Conservation (phyloP, 306 rosid genomes). For the Quercus mongolica region DNA sequence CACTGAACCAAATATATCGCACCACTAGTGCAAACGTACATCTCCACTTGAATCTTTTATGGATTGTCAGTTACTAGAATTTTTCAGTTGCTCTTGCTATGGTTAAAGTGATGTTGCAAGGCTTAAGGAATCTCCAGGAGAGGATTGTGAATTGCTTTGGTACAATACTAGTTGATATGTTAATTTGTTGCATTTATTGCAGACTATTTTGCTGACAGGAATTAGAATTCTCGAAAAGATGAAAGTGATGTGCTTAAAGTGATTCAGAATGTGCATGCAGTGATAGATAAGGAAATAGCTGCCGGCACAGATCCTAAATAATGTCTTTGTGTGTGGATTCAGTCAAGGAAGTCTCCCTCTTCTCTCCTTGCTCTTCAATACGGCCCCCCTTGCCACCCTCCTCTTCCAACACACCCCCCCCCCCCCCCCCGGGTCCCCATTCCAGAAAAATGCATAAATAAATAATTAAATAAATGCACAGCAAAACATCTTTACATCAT, state of each 20-base stretch:
- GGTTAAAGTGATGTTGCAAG: background rate
- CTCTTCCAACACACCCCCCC: background rate
- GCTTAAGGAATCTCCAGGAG: background rate
- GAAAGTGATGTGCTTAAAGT: constrained; percentile 70
- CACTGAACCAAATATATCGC: too few relatives aligned
- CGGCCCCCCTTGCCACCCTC: too few relatives aligned
- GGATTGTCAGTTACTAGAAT: background rate
- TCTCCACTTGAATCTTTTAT: background rate
- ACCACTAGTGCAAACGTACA: too few relatives aligned
- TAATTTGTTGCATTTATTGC: constrained; percentile 10
- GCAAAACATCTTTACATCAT: background rate
- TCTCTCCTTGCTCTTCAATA: too few relatives aligned
- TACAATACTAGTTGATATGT: constrained; percentile 12
- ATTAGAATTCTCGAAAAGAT: constrained; percentile 67
- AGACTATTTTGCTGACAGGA: constrained; percentile 4
- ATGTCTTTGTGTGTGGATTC: constrained; percentile 82
- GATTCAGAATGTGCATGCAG: constrained; percentile 69
- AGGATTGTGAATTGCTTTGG: background rate
- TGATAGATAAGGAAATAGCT: constrained; percentile 79
- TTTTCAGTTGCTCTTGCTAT: background rate
- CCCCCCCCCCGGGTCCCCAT: background rate
- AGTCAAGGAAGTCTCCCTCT: constrained; percentile 79
- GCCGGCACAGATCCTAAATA: constrained; percentile 67
- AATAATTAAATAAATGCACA: background rate
- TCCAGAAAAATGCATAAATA: background rate